A percentile compares a stretch with the other conserved stretches of the same genome.
Conservation (phyloP, 169 alveolate species). For the Cryptosporidium bovis region DNA sequence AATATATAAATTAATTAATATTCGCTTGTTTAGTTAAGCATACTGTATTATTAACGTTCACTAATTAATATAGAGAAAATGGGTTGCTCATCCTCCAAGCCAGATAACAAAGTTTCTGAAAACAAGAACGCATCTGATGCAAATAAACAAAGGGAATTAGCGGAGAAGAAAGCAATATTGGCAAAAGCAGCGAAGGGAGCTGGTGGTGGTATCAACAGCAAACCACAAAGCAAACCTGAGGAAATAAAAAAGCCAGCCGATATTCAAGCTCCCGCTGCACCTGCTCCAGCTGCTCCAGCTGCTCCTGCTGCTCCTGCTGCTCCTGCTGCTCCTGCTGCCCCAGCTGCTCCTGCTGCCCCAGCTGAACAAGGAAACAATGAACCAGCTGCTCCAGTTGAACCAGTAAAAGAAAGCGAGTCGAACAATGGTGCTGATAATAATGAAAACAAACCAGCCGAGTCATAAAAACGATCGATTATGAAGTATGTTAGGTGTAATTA, state of each 20-base stretch:
- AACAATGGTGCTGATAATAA: too few species aligned
- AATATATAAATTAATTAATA: too few species aligned
- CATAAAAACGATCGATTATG: too few species aligned
- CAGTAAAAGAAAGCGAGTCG: too few species aligned
- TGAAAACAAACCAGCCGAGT: too few species aligned
- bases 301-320: constrained; percentile 17
- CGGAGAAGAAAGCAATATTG: constrained; percentile 59
- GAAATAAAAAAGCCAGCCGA: constrained; percentile 19
- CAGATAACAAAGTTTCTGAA: constrained; percentile 52
- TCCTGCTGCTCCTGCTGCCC: background rate
- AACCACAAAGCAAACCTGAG: constrained; percentile 50
- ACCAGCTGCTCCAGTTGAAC: constrained; percentile 12
- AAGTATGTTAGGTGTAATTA: too few species aligned
- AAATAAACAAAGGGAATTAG: constrained; percentile 65
- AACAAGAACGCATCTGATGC: constrained; percentile 57
- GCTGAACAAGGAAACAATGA: constrained; percentile 1
- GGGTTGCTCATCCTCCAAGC: constrained; percentile 75
- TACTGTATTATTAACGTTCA: background rate
- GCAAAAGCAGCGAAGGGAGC: constrained; percentile 67
- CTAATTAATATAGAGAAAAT: constrained; percentile 1
- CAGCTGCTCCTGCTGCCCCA: constrained; percentile 1
- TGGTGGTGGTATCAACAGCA: constrained; percentile 1
- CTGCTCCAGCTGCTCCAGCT: constrained; percentile 14
- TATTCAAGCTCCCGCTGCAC: constrained; percentile 8
- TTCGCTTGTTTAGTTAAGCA: too few species aligned